Conservation (phyloP, 495 filamentous ascomycete genomes). For the Echria macrotheca region DNA sequence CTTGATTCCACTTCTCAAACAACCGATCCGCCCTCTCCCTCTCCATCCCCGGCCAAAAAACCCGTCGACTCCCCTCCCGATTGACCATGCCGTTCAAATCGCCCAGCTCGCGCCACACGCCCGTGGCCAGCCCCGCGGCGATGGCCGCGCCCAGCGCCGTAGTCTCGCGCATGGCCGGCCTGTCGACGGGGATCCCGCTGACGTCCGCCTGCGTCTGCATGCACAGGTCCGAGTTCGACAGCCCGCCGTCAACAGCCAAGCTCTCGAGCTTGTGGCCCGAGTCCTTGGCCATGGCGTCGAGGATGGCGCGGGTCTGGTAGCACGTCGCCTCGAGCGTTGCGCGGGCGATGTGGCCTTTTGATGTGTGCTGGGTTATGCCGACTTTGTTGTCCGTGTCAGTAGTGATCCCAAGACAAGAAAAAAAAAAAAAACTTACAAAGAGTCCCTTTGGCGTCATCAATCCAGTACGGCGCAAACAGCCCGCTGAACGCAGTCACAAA, state of each 20-base stretch:
- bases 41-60: constrained; percentile 65
- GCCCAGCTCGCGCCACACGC: constrained; percentile 72
- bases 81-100: constrained; percentile 80
- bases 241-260: constrained; percentile 87
- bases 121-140: constrained; percentile 81
- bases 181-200: constrained; percentile 79
- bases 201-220: constrained; percentile 97
- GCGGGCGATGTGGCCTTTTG: constrained; percentile 84
- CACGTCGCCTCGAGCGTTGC: constrained; percentile 94
- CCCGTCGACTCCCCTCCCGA: constrained; percentile 62
- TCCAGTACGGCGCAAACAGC: constrained; percentile 97
- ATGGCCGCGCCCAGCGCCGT: constrained; percentile 93
- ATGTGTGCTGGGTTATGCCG: constrained; percentile 87
- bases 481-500: constrained; percentile 97
- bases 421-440: constrained; percentile 55
- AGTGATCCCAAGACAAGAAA: constrained; percentile 10
- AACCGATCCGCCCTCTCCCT: constrained; percentile 55
- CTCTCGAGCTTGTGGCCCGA: constrained; percentile 68
- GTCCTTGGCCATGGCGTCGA: constrained; percentile 93
- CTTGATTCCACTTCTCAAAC: constrained; percentile 78
- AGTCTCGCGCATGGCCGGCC: constrained; percentile 89
- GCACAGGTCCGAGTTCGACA: constrained; percentile 88
- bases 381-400: constrained; percentile 37
- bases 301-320: constrained; percentile 91
- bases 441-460: constrained; percentile 90